Base-by-base conservation (phyloP, 208 protist genomes). In the Trypanosoma mega region DNA sequence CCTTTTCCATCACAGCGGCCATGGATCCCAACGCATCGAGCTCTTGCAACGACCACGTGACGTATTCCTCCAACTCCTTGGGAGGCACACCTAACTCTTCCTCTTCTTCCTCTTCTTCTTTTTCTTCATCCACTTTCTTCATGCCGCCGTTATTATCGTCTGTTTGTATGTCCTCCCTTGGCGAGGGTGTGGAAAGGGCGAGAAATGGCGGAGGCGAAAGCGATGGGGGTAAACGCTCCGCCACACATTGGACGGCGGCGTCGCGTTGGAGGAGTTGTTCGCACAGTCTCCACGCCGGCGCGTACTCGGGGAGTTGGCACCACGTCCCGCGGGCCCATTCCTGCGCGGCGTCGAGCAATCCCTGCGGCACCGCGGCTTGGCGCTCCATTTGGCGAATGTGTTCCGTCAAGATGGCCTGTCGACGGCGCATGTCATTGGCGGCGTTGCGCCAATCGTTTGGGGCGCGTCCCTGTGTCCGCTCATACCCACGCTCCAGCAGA, bases 371-470 rank as follows among this genome's bases (percentile, higher is more conserved):
- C 37, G 34, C 27, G n/a, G 47, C 58, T 11, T 76, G 60, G 33
- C 56, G 54, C 41, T 65, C 64, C 11, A 59, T 60, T n/a, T 62
- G 12, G 31, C 51, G 49, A 29, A 78, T 43, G 12, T 44, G 45
- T 39, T 85, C 72, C 31, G 68, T 57, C 8, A 78, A 46, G 12
- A 63, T 21, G 1, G 63, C 54, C 49, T 67, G 58, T 7, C 75
- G 75, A n/a, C 75, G 52, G 6, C 75, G 69, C 31, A 82, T 41
- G 12, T 85, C 76, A 39, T 66, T 69, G 3, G 68, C 46, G 5
- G 72, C 49, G 8, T 43, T 34, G 3, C 81, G 69, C 59, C 84
- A 82, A 5, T 92, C 85, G 18, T 66, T 71, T 16, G 78, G 51
- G 1, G 62, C 67, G 21, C 76, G 78, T 1, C 70, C 78, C n/a